Percentiles rank a stretch among this genome's conserved stretches.
Evolutionary conservation across 305 asterid species (phyloP).

Genomic region (Plantago rigida): DNA sequence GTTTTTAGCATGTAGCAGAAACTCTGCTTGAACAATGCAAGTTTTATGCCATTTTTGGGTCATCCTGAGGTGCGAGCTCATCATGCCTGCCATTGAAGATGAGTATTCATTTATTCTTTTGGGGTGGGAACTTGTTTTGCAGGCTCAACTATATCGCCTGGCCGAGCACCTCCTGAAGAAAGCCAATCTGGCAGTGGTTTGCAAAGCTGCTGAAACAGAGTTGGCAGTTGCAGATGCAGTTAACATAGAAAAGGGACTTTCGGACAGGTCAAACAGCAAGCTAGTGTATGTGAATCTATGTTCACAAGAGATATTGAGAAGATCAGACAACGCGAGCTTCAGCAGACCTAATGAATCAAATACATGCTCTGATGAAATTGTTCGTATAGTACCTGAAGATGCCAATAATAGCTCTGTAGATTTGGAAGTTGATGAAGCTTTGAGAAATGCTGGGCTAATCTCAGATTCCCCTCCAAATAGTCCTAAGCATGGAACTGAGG

Average conservation of each 20-base stretch:
- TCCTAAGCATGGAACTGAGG: constrained; percentile 45
- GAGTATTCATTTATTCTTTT: too few relatives aligned
- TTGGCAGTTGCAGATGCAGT: constrained; percentile 93
- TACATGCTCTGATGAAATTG: constrained; percentile 36
- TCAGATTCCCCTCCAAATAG: constrained; percentile 90
- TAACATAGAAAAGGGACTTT: constrained; percentile 76
- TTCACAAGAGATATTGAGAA: constrained; percentile 69
- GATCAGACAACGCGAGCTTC: constrained; percentile 39
- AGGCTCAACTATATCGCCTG: constrained; percentile 94
- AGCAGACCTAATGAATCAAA: constrained; percentile 35
- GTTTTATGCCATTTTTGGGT: too few relatives aligned
- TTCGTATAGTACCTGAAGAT: constrained; percentile 35
- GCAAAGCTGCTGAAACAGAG: constrained; percentile 79
- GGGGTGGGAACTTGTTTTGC: constrained; percentile 20
- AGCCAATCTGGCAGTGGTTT: constrained; percentile 45
- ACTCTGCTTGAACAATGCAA: too few relatives aligned
- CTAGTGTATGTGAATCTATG: constrained; percentile 80
- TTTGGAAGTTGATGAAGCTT: constrained; percentile 60
- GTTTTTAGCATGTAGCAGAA: too few relatives aligned
- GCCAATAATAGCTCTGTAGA: constrained; percentile 32
- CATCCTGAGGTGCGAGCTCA: not conserved
- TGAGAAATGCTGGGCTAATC: constrained; percentile 73
- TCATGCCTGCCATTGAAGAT: constrained; percentile 9
- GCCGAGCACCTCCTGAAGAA: constrained; percentile 77
- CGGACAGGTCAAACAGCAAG: constrained; percentile 84